Evolutionary conservation across 768 basidiomycete species (phyloP), one percentile per base, ranked within the genome.

Genomic region (Tricholoma hemisulphureum): DNA sequence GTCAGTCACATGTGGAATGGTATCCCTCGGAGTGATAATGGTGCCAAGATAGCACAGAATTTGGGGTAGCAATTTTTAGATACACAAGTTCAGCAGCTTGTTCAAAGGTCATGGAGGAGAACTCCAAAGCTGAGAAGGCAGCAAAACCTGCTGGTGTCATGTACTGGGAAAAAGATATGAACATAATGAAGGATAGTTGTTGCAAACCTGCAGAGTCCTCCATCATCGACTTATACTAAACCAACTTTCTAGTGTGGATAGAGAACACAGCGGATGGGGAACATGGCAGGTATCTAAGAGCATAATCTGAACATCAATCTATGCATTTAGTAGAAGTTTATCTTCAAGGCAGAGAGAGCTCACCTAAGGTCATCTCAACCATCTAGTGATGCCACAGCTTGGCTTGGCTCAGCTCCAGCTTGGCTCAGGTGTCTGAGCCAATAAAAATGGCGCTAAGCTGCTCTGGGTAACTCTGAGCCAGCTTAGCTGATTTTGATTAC

Each of bases 261-360:
- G 28, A 51, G 50, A 51, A 51, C 29, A 51, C 50, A 32, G 50
- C 32, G n/a, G 41, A 43, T 43, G 16, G 41, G 16, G 41, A 43
- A 43, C 41, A 43, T 43, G 41, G 16, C 21, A 14, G 50, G 50
- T 51, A 51, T 51, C 29, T 51, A 51, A 51, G 50, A 51, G 29
- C 50, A 51, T 51, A 51, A 51, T 51, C 50, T 51, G n/a, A 51
- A 51, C 50, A 51, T 51, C 14, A 51, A 51, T n/a, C 21, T 29
- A 31, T 51, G 14, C n/a, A 31, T 51, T 51, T 21, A 51, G 50
- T 11, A 32, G 50, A 51, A 29, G 14, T n/a, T 26, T 51, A 31
- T 11, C 14, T 16, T 51, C 11, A 29, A 31, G 29, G 23, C 14
- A 51, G 49, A 51, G 49, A 51, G 49, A 51, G n/a, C 50, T 51